Evolutionary conservation across 768 basidiomycete species (phyloP).

Genomic region (Pholiota microspora): DNA sequence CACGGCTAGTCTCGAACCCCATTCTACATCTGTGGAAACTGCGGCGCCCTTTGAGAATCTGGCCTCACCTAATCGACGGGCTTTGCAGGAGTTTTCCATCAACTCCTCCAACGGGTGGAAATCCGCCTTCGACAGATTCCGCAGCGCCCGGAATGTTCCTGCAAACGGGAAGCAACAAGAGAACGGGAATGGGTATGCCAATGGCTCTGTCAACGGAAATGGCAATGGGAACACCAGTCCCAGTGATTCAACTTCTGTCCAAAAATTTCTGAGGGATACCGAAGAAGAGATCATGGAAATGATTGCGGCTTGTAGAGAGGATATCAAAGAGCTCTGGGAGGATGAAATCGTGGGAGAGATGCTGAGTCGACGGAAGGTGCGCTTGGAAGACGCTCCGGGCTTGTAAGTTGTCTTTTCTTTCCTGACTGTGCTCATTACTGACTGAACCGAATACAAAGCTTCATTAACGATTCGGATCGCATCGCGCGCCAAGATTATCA

Average conservation of each 20-base stretch:
- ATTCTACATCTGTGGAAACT: slow-evolving; percentile 35
- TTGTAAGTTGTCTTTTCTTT: slow-evolving; percentile 50
- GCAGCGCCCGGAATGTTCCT: slow-evolving; percentile 29
- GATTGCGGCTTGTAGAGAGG: slow-evolving; percentile 58
- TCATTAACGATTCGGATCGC: slow-evolving; percentile 66
- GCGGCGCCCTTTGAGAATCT: slow-evolving; percentile 39
- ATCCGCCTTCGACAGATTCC: slow-evolving; percentile 55
- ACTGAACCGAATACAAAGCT: slow-evolving; percentile 37
- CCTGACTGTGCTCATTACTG: slow-evolving; percentile 3
- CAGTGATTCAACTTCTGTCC: slow-evolving; percentile 2
- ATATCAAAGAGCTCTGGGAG: slow-evolving; percentile 69
- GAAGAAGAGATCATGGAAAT: slow-evolving; percentile 59
- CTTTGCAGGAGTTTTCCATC: slow-evolving; percentile 53
- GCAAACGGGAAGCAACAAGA: slow-evolving; percentile 18
- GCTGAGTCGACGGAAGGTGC: slow-evolving; percentile 47
- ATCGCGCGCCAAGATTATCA: slow-evolving; percentile 62
- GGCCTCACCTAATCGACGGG: slow-evolving; percentile 20
- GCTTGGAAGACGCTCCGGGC: slow-evolving; percentile 69
- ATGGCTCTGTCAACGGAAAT: slow-evolving; percentile 2
- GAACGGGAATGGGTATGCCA: slow-evolving; percentile 1
- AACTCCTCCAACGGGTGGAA: slow-evolving; percentile 68
- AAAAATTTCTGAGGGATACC: slow-evolving; percentile 33
- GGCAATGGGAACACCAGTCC: slow-evolving; percentile 17
- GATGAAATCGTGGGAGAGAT: slow-evolving; percentile 63
- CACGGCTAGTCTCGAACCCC: slow-evolving; percentile 51